Evolutionary conservation across 169 alveolate genomes (phyloP).

Genomic region (Eimeria maxima): DNA sequence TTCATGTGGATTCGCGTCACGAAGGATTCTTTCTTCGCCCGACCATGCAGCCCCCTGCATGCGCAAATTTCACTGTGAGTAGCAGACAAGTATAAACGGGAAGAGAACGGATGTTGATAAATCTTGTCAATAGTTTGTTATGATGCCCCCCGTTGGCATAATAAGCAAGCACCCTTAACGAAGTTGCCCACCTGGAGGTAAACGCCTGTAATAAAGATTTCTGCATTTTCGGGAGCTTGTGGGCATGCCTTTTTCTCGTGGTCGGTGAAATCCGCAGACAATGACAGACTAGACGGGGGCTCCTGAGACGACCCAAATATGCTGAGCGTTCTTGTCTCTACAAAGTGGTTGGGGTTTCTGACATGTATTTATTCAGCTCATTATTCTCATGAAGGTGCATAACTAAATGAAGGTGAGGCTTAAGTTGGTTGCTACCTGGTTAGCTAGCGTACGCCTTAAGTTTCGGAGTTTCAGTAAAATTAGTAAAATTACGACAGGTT

Average conservation of each 20-base stretch:
- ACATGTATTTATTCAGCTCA: neutral
- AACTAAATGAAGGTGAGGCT: neutral
- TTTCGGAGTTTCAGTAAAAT: neutral
- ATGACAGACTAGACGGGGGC: constrained; percentile 31
- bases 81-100: neutral
- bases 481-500: neutral
- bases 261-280: constrained; percentile 51
- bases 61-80: neutral
- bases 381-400: neutral
- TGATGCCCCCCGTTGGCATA: neutral
- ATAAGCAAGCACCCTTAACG: neutral
- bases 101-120: neutral
- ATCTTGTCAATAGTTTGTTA: neutral
- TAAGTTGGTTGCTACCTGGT: neutral
- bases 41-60: constrained; percentile 76
- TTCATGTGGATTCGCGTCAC: constrained; percentile 33
- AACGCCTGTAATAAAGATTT: constrained; percentile 15
- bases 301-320: neutral
- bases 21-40: neutral
- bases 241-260: neutral
- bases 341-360: neutral
- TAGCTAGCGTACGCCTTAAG: neutral
- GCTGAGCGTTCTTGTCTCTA: neutral
- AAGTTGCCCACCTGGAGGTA: constrained; percentile 30
- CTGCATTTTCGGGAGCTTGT: constrained; percentile 11